Conservation (phyloP, 805 yeast species). For the Myxozyma geophila region DNA sequence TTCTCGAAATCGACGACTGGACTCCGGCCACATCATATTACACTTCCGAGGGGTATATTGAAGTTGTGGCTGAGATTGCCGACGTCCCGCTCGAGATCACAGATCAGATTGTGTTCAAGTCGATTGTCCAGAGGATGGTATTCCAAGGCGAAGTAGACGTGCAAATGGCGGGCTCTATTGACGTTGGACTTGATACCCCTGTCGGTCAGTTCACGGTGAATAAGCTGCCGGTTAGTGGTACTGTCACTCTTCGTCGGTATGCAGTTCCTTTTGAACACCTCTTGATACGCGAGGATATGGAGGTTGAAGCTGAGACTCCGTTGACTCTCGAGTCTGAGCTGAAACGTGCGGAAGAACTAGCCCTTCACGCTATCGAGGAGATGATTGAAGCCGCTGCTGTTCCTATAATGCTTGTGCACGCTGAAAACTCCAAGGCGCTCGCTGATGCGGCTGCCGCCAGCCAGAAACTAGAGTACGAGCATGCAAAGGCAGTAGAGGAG, state of each 20-base stretch:
- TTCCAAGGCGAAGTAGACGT: conserved; percentile 34
- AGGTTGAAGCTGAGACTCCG: background rate
- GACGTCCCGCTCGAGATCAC: conserved; percentile 38
- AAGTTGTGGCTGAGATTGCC: conserved; percentile 34
- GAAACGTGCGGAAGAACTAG: no score
- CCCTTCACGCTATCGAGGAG: background rate
- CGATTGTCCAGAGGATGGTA: conserved; percentile 29
- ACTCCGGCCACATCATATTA: conserved; percentile 25
- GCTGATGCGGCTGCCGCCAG: background rate
- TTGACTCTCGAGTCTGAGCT: no score
- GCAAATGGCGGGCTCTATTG: conserved; percentile 34
- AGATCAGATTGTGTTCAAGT: conserved; percentile 32
- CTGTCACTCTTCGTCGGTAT: conserved; percentile 21
- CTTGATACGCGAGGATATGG: background rate
- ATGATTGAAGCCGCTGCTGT: background rate
- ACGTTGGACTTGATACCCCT: conserved; percentile 30
- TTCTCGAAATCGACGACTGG: conserved; percentile 34
- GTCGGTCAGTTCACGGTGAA: conserved; percentile 30
- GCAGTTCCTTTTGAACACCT: background rate
- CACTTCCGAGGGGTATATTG: conserved; percentile 33
- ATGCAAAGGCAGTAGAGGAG: no score
- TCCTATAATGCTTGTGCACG: background rate
- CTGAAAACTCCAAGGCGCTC: background rate
- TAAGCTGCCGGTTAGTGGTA: conserved; percentile 33
- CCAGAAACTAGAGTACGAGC: background rate